Conservation (phyloP, 1,284 basidiomycete species). For the Trichosporon sp. region DNA sequence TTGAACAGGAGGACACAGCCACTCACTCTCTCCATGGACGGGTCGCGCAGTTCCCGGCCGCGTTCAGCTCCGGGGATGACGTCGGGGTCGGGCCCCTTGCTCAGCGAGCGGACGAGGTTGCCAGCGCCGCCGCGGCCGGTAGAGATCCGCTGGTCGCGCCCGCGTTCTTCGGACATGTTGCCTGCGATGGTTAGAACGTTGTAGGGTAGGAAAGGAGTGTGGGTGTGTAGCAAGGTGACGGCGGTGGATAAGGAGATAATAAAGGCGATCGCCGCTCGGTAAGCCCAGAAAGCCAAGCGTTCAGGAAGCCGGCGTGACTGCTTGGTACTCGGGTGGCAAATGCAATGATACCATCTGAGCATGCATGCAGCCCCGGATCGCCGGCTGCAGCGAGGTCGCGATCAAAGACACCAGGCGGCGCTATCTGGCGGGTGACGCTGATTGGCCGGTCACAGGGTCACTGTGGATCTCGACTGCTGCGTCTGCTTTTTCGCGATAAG, state of each 20-base stretch:
- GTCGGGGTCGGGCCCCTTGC: conserved; percentile 36
- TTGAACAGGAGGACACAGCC: background rate
- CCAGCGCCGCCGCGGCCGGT: conserved; percentile 49
- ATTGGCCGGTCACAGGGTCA: background rate
- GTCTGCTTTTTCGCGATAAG: background rate
- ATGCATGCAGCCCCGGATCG: background rate
- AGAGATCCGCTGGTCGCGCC: conserved; percentile 31
- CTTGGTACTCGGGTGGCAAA: background rate
- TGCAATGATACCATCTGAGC: background rate
- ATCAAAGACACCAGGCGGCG: background rate
- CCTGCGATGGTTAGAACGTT: conserved; percentile 7
- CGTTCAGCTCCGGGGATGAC: conserved; percentile 36
- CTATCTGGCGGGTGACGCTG: conserved; percentile 1
- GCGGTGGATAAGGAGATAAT: background rate
- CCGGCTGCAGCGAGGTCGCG: background rate
- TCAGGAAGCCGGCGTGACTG: background rate
- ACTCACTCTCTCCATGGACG: conserved; percentile 35
- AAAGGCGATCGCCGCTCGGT: background rate
- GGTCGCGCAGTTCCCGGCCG: conserved; percentile 35
- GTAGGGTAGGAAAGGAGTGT: background rate
- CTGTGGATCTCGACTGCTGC: background rate
- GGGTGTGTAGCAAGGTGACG: background rate
- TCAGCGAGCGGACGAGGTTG: conserved; percentile 45
- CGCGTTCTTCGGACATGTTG: conserved; percentile 19
- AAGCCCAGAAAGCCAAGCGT: background rate